Evolutionary conservation across 257 asterid species (phyloP).

Genomic region (Solanum piurae): DNA sequence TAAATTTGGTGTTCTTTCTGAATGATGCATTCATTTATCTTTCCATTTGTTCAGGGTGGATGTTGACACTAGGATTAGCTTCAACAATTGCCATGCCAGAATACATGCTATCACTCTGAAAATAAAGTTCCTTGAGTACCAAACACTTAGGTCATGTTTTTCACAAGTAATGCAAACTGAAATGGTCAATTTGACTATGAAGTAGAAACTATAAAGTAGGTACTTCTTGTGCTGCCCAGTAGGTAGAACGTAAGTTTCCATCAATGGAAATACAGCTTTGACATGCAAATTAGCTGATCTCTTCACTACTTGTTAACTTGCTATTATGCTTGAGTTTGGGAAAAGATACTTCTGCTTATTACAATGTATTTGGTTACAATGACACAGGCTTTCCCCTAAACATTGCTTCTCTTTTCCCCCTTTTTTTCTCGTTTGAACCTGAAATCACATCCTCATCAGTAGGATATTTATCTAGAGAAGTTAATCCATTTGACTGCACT

Average conservation of each 20-base stretch:
- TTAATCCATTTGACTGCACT: neutral
- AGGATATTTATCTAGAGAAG: neutral
- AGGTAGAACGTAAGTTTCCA: neutral
- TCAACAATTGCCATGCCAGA: neutral
- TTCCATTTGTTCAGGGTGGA: neutral
- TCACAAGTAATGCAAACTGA: neutral
- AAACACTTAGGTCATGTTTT: neutral
- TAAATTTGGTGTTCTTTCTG: neutral
- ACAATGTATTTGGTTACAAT: neutral
- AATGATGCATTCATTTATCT: neutral
- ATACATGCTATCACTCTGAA: neutral
- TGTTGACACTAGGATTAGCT: neutral
- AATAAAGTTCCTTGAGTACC: neutral
- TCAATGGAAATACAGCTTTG: neutral
- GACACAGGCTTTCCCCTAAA: neutral
- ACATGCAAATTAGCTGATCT: neutral
- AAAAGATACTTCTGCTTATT: neutral
- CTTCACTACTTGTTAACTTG: neutral
- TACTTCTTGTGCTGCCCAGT: neutral
- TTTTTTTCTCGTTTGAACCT: neutral
- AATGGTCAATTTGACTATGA: neutral
- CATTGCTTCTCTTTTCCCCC: neutral
- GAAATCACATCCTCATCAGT: neutral
- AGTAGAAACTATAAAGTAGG: neutral
- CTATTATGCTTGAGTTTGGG: neutral